phyloP scores from a whole-genome alignment of 2,329 filamentous ascomycete species.

The Pezicula carpinea region DNA sequence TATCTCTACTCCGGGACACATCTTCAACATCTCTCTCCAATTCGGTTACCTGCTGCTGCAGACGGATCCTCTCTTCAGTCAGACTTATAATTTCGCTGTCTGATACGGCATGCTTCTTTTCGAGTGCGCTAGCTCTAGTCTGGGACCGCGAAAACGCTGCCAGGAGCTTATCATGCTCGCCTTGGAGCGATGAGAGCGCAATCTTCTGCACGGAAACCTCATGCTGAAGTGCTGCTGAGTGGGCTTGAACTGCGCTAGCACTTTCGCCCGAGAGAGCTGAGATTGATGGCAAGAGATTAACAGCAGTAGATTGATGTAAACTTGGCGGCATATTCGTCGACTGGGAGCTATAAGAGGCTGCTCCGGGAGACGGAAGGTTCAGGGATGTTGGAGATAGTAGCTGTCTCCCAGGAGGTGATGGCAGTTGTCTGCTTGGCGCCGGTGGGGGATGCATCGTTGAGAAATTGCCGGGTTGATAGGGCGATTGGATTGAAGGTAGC shows the following conservation, averaged over 20 bases:
- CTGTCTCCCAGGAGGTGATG: slow-evolving; percentile 26
- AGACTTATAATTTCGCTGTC: slow-evolving; percentile 47
- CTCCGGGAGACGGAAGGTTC: slow-evolving; percentile 24
- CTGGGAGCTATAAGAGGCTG: slow-evolving; percentile 15
- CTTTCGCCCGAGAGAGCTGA: slow-evolving; percentile 17
- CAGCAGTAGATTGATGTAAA: slow-evolving; percentile 12
- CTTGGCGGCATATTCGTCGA: slow-evolving; percentile 15
- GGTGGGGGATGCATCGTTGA: slow-evolving; percentile 27
- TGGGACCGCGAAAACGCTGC: slow-evolving; percentile 46
- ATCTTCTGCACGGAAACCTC: slow-evolving; percentile 49
- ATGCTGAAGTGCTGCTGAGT: slow-evolving; percentile 40
- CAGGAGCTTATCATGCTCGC: slow-evolving; percentile 48
- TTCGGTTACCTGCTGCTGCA: slow-evolving; percentile 39
- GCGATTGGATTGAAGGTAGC: slow-evolving; percentile 16
- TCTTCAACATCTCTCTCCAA: slow-evolving; percentile 46
- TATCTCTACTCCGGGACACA: slow-evolving; percentile 41
- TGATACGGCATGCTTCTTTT: slow-evolving; percentile 44
- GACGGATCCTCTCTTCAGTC: slow-evolving; percentile 43
- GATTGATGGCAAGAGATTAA: slow-evolving; percentile 21
- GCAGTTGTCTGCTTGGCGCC: slow-evolving; percentile 23
- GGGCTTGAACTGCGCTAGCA: slow-evolving; percentile 20
- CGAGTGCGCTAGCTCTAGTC: slow-evolving; percentile 42
- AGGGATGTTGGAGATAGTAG: slow-evolving; percentile 24
- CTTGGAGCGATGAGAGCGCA: slow-evolving; percentile 45
- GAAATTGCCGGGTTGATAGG: slow-evolving; percentile 11